Percentiles rank a stretch among this genome's conserved stretches.
Conservation (phyloP, 192 early-diverging fungal species). For the Coemansia sp. region DNA sequence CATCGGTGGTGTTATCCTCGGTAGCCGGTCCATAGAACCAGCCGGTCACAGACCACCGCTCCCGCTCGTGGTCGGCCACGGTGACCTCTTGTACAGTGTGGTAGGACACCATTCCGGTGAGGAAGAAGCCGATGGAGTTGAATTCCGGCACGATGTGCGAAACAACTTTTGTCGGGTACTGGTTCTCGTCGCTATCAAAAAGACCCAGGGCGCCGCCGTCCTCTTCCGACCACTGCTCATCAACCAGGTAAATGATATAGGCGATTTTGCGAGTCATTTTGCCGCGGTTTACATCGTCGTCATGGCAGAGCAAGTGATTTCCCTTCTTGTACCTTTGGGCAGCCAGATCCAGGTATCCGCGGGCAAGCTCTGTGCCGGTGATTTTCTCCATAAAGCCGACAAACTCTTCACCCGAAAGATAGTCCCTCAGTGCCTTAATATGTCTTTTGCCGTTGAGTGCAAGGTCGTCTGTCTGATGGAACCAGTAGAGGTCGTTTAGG, state of each 20-base stretch:
- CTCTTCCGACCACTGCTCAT: constrained; percentile 59
- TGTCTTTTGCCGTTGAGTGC: constrained; percentile 40
- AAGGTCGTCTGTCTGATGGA: constrained; percentile 65
- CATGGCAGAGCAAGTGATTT: constrained; percentile 67
- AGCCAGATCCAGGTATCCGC: constrained; percentile 61
- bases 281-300: constrained; percentile 68
- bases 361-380: constrained; percentile 62
- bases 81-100: constrained; percentile 61
- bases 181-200: constrained; percentile 53
- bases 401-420: constrained; percentile 61
- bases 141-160: constrained; percentile 53
- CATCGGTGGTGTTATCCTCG: background rate
- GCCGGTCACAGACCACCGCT: constrained; percentile 61
- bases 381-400: constrained; percentile 58
- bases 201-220: constrained; percentile 66
- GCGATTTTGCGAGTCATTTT: constrained; percentile 59
- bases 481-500: constrained; percentile 70
- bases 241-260: constrained; percentile 71
- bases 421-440: constrained; percentile 55
- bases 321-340: constrained; percentile 63
- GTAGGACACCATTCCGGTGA: constrained; percentile 57
- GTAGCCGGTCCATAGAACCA: constrained; percentile 62
- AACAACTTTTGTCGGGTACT: constrained; percentile 52
- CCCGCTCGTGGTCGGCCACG: constrained; percentile 35
- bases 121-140: constrained; percentile 61